Conservation (phyloP, 169 alveolate genomes). For the Perkinsus olseni region DNA sequence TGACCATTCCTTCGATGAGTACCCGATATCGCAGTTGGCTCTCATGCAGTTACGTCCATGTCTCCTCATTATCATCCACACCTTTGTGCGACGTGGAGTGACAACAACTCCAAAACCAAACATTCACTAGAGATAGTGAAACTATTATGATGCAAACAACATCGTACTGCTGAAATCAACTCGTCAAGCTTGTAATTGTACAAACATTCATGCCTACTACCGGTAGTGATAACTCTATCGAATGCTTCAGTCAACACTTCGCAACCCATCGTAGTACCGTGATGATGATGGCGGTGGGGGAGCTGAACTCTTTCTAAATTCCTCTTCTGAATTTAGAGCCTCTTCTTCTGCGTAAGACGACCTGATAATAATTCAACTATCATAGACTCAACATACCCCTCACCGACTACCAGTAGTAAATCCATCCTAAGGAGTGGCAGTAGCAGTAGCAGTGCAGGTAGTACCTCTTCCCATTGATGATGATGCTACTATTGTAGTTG, state of each 20-base stretch:
- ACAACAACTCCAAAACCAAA: too few relatives aligned
- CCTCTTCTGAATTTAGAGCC: neutral
- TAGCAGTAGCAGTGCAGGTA: too few relatives aligned
- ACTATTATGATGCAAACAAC: neutral
- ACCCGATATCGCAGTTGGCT: too few relatives aligned
- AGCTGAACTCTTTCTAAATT: neutral
- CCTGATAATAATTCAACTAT: neutral
- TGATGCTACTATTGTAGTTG: too few relatives aligned
- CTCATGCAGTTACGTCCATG: too few relatives aligned
- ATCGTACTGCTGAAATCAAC: too few relatives aligned
- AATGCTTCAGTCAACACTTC: neutral
- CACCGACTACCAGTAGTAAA: neutral
- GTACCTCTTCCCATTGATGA: neutral
- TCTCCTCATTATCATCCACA: too few relatives aligned
- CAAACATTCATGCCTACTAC: neutral
- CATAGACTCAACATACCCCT: too few relatives aligned
- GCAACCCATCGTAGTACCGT: neutral
- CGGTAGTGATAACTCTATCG: too few relatives aligned
- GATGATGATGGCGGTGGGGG: neutral
- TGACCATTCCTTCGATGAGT: too few relatives aligned
- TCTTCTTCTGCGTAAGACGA: neutral
- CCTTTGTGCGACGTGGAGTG: too few relatives aligned
- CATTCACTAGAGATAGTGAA: too few relatives aligned
- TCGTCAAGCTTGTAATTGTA: neutral
- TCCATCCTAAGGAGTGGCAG: neutral